phyloP scores from a whole-genome alignment of 202 grass and related monocot genomes.

The Digitaria exilis region DNA sequence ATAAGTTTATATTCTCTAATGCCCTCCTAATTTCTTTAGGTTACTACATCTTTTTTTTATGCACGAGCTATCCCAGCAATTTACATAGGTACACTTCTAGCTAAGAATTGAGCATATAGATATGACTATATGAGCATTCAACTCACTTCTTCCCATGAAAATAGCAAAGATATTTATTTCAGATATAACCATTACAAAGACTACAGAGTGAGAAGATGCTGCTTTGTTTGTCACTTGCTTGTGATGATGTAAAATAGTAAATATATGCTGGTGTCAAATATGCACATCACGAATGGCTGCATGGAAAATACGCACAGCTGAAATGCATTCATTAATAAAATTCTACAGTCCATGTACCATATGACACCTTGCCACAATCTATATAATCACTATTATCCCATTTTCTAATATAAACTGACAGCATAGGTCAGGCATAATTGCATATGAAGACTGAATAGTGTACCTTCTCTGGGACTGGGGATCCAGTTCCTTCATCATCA shows the following conservation, averaged over 20 bases:
- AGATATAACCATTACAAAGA: constrained; percentile 3
- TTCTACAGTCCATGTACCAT: neutral
- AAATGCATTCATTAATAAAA: constrained; percentile 6
- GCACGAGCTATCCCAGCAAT: neutral
- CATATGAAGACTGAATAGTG: constrained; percentile 24
- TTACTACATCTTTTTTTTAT: neutral
- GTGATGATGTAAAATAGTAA: constrained; percentile 1
- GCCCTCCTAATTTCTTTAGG: constrained; percentile 6
- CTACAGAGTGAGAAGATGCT: neutral
- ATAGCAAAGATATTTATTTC: constrained; percentile 12
- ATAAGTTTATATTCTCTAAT: neutral
- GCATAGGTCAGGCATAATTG: constrained; percentile 10
- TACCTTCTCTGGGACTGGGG: constrained; percentile 94
- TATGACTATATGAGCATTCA: constrained; percentile 11
- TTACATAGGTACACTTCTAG: constrained; percentile 16
- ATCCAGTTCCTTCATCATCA: constrained; percentile 68
- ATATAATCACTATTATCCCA: constrained; percentile 24
- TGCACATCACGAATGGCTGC: neutral
- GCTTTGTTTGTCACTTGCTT: neutral
- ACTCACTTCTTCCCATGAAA: neutral
- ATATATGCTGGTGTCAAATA: neutral
- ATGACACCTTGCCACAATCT: neutral
- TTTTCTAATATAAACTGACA: constrained; percentile 16
- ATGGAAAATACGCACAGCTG: neutral
- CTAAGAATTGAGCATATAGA: constrained; percentile 14